Base-by-base conservation (phyloP, 2,329 filamentous ascomycete species). In the Colletotrichum endophyticum region DNA sequence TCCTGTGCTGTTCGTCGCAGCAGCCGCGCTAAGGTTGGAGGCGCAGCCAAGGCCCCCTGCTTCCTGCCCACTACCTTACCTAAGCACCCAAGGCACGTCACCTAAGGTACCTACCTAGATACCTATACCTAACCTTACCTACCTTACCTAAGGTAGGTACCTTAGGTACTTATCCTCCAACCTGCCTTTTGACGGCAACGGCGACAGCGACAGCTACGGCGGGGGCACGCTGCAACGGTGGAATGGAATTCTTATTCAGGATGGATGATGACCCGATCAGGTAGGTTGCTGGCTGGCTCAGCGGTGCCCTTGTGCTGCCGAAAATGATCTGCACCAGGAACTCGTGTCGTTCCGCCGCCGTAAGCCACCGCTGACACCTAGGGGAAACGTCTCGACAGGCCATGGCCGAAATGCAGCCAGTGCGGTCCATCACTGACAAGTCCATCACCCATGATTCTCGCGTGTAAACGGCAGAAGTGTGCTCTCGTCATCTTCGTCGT, bases 291-390 rank as follows among this genome's bases (percentile, higher is more conserved):
- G 28, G 13, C 61, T 57, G 25, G 53, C n/a, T 57, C n/a, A 27
- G 25, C 19, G 53, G n/a, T 57, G 25, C 53, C 53, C 44, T 68
- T 19, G 49, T 32, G 59, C 39, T 71, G 28, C 39, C 66, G 67
- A 71, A n/a, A n/a, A 71, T 66, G 67, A 74, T 74, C 72, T 74
- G 72, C 67, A 39, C 66, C 61, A 59, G 67, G 61, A 36, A 59
- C 32, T 71, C 32, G 72, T 49, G 61, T 71, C 67, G 34, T 74
- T n/a, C n/a, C n/a, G 66, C 67, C 49, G 44, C 44, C 72, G 44
- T 61, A 71, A 75, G 72, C 67, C 49, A 66, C 61, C 34, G 49
- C 49, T 57, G 49, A 72, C 61, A 64, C 34, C 34, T 53, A 39
- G 39, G 19, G 39, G 39, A 49, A 49, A 49, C 19, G 19, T 44